Base-by-base conservation (phyloP, 2,329 filamentous ascomycete species). In the Colletotrichum echinochloae region DNA sequence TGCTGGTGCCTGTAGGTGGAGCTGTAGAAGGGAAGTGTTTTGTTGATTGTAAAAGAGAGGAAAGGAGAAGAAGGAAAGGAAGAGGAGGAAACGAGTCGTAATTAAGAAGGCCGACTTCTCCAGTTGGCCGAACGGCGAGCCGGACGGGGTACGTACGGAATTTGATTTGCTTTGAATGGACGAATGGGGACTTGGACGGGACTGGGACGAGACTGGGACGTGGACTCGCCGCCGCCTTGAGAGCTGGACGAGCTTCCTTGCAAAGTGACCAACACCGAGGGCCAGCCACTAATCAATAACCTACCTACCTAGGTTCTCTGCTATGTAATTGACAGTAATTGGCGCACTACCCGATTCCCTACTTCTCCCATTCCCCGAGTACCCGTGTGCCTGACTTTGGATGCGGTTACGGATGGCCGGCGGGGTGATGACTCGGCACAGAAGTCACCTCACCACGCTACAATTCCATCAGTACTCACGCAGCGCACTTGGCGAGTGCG, bases 161-260 rank as follows among this genome's bases (percentile, higher is more conserved):
- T 63, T 68, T 68, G 68, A 68, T 63, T 68, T 68, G 68, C 68
- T 57, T 68, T 71, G 62, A 60, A 67, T 68, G 68, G 64, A n/a
- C 68, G 65, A 68, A 71, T 71, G 68, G 68, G 68, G 68, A 71
- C 37, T 67, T 61, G 51, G 35, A 51, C 20, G 16, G 56, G 46
- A 55, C 60, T 39, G 26, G 51, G 35, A 51, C 20, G 16, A 49
- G 46, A 55, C 60, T 39, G 26, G 48, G 63, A 66, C 62, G 62
- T 70, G 66, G 66, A 65, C 66, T 68, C 66, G 61, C 65, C 65
- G 62, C 66, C 60, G 35, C 61, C 35, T 68, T 44, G 52, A 59
- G 60, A 46, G 51, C 59, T 55, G 16, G 39, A 44, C 28, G 37
- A 35, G 28, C 61, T 56, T 62, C 51, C 52, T 57, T 48, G 46